These are phyloP conservation scores for Pichia scutulata DNA, from an alignment of 805 yeast species.

Conservation along the genomic window DNA sequence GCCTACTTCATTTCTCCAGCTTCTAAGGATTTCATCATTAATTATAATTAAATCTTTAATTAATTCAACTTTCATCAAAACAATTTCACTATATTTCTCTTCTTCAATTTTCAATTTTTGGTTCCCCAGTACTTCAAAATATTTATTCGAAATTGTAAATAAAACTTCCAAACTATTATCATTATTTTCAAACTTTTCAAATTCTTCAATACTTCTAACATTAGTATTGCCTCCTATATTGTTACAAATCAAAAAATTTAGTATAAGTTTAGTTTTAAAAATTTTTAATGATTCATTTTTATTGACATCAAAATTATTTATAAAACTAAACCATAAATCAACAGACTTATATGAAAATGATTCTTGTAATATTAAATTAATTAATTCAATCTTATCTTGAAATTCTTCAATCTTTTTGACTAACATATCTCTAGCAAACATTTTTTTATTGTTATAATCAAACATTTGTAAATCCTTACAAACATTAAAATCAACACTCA, in stretches of 20 bases:
- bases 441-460: not conserved
- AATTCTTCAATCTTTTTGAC: not conserved
- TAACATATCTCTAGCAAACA: slow-evolving; percentile 3
- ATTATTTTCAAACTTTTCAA: not conserved
- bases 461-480: not conserved
- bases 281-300: not conserved
- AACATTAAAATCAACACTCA: slow-evolving; percentile 8
- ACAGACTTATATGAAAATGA: not conserved
- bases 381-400: not conserved
- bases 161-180: not conserved
- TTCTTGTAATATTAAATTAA: not conserved
- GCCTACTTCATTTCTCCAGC: not conserved
- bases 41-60: slow-evolving; percentile 16
- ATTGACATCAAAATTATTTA: slow-evolving; percentile 3
- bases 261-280: slow-evolving; percentile 13
- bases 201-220: not conserved
- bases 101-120: not conserved
- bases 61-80: slow-evolving; percentile 13
- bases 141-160: not conserved
- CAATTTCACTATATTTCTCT: not conserved
- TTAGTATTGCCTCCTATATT: slow-evolving; percentile 8
- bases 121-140: not conserved
- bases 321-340: slow-evolving; percentile 10
- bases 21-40: slow-evolving; percentile 6
- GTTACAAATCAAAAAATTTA: slow-evolving; percentile 11